Evolutionary conservation across 2,329 filamentous ascomycete genomes (phyloP), one percentile per base, ranked within the genome.

Genomic region (Pseudocercospora macadamiae): DNA sequence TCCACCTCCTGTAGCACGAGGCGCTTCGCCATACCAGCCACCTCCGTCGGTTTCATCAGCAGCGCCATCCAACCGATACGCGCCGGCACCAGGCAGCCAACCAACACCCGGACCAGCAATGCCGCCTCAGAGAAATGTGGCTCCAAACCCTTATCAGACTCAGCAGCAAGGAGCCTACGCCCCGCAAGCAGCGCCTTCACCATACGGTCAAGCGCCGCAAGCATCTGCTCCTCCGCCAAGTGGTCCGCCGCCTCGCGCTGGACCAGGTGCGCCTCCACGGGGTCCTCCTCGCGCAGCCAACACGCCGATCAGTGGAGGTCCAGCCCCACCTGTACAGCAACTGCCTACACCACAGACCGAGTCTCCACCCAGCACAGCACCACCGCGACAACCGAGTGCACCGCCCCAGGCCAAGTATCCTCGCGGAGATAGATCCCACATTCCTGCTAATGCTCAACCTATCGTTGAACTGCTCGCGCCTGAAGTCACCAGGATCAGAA

Each of bases 401-500:
- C 37, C 62, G 5, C 42, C 63, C 5, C 67, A 66, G 49, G 48
- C 64, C 2, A 69, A 66, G 81, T 83, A 61, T 76, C 90, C 39
- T 5, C 63, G 64, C 12, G 93, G 93, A 67, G 93, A 97, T 74
- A 88, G 93, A 51, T 91, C 89, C 18, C 92, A 97, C 74, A 96
- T 99, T 58, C 90, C 93, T 0, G 74, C 85, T 10, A 81, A 82
- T 52, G 91, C 93, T 12, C 87, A 89, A 72, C 87, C 86, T 51
- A 82, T 99, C 66, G 92, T 90, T 54, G 90, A 96, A 53, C 85
- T 96, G 34, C 82, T 99, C 48, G 88, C 81, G 54, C 83, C 84
- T 28, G 93, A 97, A 68, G 92, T 97, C 86, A 88, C 93, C 68
- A 89, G 92, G 30, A 90, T 99, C 55, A 93, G 93, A 60, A 79